Conservation (phyloP, 495 filamentous ascomycete genomes). For the Daldinia caldariorum region DNA sequence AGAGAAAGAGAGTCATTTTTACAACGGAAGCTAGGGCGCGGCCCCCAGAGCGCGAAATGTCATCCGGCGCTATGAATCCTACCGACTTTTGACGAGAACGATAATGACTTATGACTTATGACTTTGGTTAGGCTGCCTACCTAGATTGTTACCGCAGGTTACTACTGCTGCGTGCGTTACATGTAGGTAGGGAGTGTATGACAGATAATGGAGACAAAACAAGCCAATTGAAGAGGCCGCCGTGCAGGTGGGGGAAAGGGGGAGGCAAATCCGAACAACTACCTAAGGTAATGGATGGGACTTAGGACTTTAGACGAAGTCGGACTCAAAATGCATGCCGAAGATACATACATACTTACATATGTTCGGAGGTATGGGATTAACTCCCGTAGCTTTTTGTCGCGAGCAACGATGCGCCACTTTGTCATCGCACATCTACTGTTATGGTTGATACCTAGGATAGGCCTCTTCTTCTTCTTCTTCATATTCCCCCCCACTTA, state of each 20-base stretch:
- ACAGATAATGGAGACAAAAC: no score
- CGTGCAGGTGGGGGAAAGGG: neutral
- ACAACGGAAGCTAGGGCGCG: no score
- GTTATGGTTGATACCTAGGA: neutral
- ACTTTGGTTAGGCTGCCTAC: neutral
- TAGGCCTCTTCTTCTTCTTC: neutral
- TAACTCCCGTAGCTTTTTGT: no score
- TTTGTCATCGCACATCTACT: neutral
- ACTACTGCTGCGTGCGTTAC: no score
- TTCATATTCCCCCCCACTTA: neutral
- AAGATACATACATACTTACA: neutral
- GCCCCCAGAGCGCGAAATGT: neutral
- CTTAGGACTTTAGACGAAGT: constrained; percentile 12
- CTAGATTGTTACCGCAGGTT: no score
- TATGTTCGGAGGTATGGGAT: no score
- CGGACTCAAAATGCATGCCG: neutral
- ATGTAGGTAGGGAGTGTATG: no score
- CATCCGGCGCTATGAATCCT: constrained; percentile 17
- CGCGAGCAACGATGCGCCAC: neutral
- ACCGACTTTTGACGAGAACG: neutral
- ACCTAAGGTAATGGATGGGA: neutral
- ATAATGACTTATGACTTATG: neutral
- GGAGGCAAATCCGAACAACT: neutral
- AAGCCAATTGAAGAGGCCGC: constrained; percentile 8
- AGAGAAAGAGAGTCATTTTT: neutral